Base-by-base conservation (phyloP, 169 alveolate genomes). In the Eimeria brunetti region DNA sequence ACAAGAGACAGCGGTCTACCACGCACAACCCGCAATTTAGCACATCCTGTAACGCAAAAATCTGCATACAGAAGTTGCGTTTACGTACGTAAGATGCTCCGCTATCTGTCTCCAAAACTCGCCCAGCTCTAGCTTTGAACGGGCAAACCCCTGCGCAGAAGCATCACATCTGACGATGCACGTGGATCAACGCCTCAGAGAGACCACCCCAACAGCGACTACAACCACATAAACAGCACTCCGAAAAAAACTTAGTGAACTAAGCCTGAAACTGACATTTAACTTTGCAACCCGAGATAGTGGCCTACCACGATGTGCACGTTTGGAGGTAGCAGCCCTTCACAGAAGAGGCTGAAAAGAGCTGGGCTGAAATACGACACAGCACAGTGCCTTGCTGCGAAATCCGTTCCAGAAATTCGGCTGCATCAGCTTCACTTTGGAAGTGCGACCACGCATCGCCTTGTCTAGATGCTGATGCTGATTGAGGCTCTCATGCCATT, bases 331-430 rank as follows among this genome's bases (percentile, higher is more conserved):
- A 96, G 90, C 27, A 83, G 94, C n/a, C 97, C 96, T 89, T 96
- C 97, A 94, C 97, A 96, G 73, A 95, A 96, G 33, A 96, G 94
- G 94, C 96, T 95, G 95, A 96, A 96, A 53, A 96, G 86, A 24
- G 97, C 97, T 27, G 97, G 97, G 73, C 97, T 94, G 95, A 38
- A 62, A 30, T n/a, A 27, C 76, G 67, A 8, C 88, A 49, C 88
- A 44, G 64, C 88, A 78, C 64, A 78, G 67, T 22, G 53, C 56
- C 51, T n/a, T 6, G 76, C 56, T 27, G 51, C 41, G 49, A 51
- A 46, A 46, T 46, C 67, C 30, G 8, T 71, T 44, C 30, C 64
- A 69, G n/a, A 30, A 30, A 2, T 67, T 67, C 33, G 6, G 20
- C 5, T 64, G 24, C 78, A 30, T 33, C 12, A 67, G 41, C 78